Conservation (phyloP, 2,329 filamentous ascomycete species). For the Nothophoma quercina region DNA sequence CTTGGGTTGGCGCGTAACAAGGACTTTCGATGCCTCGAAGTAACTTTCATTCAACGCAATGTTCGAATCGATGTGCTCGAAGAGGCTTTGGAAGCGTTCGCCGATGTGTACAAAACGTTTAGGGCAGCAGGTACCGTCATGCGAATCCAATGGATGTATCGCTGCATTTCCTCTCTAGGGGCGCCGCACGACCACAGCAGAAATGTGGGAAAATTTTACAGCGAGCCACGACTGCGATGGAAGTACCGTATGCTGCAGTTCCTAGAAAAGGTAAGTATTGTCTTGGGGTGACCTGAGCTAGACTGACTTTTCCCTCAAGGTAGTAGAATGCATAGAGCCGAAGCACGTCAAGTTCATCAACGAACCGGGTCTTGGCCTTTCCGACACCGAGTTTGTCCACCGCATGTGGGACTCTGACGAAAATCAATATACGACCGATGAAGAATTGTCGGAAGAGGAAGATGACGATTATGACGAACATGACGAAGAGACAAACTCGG, state of each 20-base stretch:
- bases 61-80: slow-evolving; percentile 3
- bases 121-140: neutral
- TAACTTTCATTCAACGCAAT: neutral
- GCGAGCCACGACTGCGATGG: neutral
- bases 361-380: neutral
- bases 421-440: neutral
- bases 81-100: neutral
- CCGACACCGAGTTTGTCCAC: neutral
- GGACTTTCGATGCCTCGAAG: neutral
- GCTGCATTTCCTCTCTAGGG: neutral
- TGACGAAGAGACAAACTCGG: no score
- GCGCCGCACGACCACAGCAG: neutral
- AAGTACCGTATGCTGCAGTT: neutral
- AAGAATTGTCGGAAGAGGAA: neutral
- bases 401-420: slow-evolving; percentile 3
- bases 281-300: neutral
- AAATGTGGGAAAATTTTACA: neutral
- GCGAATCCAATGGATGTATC: neutral
- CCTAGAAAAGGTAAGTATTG: neutral
- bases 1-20: neutral
- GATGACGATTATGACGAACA: no score
- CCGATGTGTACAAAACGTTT: neutral
- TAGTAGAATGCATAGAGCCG: neutral
- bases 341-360: neutral
- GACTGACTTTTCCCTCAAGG: neutral